These are phyloP conservation scores for Morella rubra DNA, from an alignment of 306 rosid species.

Conservation along the genomic window DNA sequence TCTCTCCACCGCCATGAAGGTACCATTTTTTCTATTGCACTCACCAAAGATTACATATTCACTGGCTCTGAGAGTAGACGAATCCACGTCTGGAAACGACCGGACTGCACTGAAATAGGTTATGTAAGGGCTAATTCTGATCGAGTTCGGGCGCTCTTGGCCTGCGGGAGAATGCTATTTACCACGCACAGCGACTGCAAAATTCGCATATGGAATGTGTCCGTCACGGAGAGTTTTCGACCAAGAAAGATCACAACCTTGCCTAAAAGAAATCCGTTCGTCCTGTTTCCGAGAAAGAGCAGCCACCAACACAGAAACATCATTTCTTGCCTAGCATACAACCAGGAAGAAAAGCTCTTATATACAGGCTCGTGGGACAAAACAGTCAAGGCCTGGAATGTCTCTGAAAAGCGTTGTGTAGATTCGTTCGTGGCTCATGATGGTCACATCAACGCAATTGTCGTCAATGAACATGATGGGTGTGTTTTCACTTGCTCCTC, in stretches of 20 bases:
- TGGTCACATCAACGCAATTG: conserved; percentile 48
- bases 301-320: conserved; percentile 34
- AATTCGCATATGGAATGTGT: conserved; percentile 46
- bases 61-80: conserved; percentile 52
- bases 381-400: conserved; percentile 52
- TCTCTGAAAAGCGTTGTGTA: conserved; percentile 41
- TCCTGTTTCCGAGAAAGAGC: conserved; percentile 33
- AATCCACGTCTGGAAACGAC: conserved; percentile 52
- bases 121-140: conserved; percentile 41
- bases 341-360: conserved; percentile 46
- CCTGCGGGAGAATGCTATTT: conserved; percentile 37
- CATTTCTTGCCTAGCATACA: conserved; percentile 54
- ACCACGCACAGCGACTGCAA: conserved; percentile 47
- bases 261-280: conserved; percentile 28
- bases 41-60: conserved; percentile 44
- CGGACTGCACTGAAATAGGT: conserved; percentile 50
- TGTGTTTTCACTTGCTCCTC: conserved; percentile 62
- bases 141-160: conserved; percentile 44
- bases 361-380: conserved; percentile 62
- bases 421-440: conserved; percentile 56
- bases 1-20: conserved; percentile 61
- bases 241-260: conserved; percentile 42
- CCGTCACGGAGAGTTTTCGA: conserved; percentile 32
- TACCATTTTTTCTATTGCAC: conserved; percentile 42
- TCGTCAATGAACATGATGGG: conserved; percentile 52